These are phyloP conservation scores for Diaporthe velutina DNA, from an alignment of 2,329 filamentous ascomycete species.

Conservation along the genomic window DNA sequence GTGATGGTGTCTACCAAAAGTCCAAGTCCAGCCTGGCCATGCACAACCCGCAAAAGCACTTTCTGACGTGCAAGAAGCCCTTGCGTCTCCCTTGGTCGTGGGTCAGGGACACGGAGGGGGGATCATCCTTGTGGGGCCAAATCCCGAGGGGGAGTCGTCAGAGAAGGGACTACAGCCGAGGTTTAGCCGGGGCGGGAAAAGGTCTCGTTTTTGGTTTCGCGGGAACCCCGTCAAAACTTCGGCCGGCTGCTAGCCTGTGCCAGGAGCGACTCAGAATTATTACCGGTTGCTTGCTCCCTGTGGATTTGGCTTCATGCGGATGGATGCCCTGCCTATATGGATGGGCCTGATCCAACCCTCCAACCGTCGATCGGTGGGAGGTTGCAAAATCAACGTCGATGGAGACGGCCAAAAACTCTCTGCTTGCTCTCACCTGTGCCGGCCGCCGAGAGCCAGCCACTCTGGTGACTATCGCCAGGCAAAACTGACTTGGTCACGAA, in stretches of 20 bases:
- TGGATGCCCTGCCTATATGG: background rate
- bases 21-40: no score
- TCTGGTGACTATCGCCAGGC: no score
- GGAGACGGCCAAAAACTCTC: background rate
- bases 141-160: background rate
- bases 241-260: constrained; percentile 11
- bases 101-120: background rate
- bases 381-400: background rate
- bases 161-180: constrained; percentile 12
- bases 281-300: background rate
- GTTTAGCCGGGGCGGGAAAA: constrained; percentile 4
- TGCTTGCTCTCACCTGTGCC: background rate
- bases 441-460: no score
- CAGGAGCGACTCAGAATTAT: constrained; percentile 19
- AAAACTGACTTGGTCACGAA: no score
- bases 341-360: background rate
- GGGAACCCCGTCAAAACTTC: constrained; percentile 22
- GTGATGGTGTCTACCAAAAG: background rate
- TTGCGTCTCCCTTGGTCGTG: constrained; percentile 11
- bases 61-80: background rate
- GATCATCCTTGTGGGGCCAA: constrained; percentile 9
- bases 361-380: background rate
- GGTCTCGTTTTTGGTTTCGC: constrained; percentile 13
- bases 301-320: background rate
- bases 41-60: no score